Evolutionary conservation across 2,329 filamentous ascomycete genomes (phyloP).

Genomic region (Neobulgaria alba): DNA sequence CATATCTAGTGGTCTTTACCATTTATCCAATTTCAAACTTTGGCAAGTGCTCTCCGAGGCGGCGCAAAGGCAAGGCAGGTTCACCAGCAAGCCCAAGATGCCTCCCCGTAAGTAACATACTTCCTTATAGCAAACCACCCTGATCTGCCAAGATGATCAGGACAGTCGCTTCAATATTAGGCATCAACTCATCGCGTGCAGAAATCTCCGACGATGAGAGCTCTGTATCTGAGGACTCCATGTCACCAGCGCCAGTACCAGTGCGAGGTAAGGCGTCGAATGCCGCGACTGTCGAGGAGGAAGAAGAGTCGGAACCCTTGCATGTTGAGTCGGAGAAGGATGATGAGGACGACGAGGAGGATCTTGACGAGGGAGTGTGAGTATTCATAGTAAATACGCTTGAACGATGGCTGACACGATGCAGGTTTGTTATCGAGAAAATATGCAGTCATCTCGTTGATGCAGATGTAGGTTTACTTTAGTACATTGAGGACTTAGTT

Average conservation of each 20-base stretch:
- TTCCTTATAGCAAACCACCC: too few species aligned
- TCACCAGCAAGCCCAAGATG: too few species aligned
- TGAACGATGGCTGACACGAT: slow-evolving; percentile 11
- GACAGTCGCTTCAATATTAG: slow-evolving; percentile 5
- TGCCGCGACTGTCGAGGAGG: slow-evolving; percentile 20
- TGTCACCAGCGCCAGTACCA: background rate
- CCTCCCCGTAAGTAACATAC: too few species aligned
- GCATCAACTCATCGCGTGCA: slow-evolving; percentile 17
- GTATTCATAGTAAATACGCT: slow-evolving; percentile 16
- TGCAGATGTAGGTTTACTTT: slow-evolving; percentile 38
- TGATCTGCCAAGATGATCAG: slow-evolving; percentile 1
- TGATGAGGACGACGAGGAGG: slow-evolving; percentile 30
- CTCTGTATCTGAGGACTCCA: slow-evolving; percentile 29
- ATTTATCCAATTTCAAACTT: too few species aligned
- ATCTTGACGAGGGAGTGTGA: slow-evolving; percentile 40
- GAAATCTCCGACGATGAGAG: slow-evolving; percentile 26
- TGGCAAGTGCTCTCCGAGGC: too few species aligned
- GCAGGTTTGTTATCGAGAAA: slow-evolving; percentile 65
- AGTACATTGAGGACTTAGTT: slow-evolving; percentile 1
- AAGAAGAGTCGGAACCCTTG: slow-evolving; percentile 17
- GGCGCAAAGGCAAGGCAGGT: too few species aligned
- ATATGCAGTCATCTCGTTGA: slow-evolving; percentile 59
- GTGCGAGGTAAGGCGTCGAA: slow-evolving; percentile 13
- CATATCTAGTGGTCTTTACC: too few species aligned
- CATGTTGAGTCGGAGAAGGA: slow-evolving; percentile 20